phyloP scores from a whole-genome alignment of 176 grass and related monocot genomes.

The Triticum timopheevii region DNA sequence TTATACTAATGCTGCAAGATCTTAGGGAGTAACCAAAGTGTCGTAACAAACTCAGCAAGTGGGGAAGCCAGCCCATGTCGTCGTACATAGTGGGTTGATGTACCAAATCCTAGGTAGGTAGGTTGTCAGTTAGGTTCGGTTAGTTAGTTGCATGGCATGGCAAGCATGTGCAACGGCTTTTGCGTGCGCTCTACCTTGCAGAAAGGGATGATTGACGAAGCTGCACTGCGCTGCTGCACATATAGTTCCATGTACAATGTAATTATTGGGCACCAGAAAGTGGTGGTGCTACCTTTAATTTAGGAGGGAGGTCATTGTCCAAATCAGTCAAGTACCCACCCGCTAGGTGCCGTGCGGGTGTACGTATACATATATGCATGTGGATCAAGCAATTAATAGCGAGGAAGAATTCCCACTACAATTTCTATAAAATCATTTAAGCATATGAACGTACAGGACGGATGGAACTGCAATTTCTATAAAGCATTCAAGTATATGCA shows the following conservation, averaged over 20 bases:
- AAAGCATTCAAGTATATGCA: no score
- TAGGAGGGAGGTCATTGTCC: conserved; percentile 43
- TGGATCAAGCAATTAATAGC: no score
- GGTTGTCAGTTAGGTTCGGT: conserved; percentile 3
- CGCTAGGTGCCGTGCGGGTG: neutral
- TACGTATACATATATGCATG: neutral
- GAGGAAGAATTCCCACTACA: neutral
- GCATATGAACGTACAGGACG: no score
- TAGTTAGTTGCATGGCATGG: neutral
- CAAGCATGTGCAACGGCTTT: neutral
- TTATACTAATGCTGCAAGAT: no score
- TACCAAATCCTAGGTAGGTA: conserved; percentile 12
- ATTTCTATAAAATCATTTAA: no score
- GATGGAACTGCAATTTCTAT: no score
- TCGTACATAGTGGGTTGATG: conserved; percentile 17
- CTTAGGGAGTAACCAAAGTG: no score
- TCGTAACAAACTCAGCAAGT: no score
- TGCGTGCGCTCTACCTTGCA: neutral
- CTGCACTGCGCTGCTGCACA: no score
- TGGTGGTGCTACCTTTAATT: conserved; percentile 20
- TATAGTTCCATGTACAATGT: no score
- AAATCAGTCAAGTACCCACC: neutral
- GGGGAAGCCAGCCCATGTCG: no score
- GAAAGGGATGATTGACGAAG: neutral
- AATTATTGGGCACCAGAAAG: conserved; percentile 1